A percentile compares a stretch with the other conserved stretches of the same genome.
These are phyloP conservation scores for Mycena sp. DNA, from an alignment of 1,284 basidiomycete genomes.

Conservation along the genomic window DNA sequence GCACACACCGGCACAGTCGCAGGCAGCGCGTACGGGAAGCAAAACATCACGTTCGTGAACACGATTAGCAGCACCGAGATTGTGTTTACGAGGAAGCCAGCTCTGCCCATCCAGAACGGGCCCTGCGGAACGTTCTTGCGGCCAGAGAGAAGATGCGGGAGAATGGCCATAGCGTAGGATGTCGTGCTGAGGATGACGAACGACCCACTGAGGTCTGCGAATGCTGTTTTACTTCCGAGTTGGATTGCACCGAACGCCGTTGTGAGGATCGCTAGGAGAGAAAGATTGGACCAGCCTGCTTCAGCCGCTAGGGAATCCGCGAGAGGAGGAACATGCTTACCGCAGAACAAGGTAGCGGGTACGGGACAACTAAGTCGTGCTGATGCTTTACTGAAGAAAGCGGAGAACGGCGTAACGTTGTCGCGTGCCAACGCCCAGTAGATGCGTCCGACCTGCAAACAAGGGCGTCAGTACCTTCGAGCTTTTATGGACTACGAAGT, in stretches of 20 bases:
- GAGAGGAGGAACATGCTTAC: constrained; percentile 3
- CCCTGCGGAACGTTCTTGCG: constrained; percentile 15
- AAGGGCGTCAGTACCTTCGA: not conserved
- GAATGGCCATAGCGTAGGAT: constrained; percentile 16
- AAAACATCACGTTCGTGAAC: constrained; percentile 20
- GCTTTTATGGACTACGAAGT: not conserved
- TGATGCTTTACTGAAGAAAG: constrained; percentile 16
- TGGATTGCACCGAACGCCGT: constrained; percentile 18
- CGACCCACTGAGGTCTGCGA: constrained; percentile 17
- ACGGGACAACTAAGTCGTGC: constrained; percentile 17
- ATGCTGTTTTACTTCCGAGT: constrained; percentile 17
- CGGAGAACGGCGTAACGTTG: constrained; percentile 16
- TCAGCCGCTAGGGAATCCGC: not conserved
- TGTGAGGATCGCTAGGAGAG: constrained; percentile 8
- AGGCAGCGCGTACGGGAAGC: constrained; percentile 14
- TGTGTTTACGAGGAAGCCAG: constrained; percentile 5
- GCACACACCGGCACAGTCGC: constrained; percentile 12
- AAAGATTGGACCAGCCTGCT: not conserved
- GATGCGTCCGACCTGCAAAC: constrained; percentile 6
- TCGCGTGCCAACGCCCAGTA: constrained; percentile 15
- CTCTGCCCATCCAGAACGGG: constrained; percentile 16
- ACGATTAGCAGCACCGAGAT: constrained; percentile 18
- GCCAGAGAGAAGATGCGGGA: constrained; percentile 17
- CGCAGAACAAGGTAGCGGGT: constrained; percentile 18
- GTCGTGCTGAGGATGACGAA: constrained; percentile 20